phyloP scores from a whole-genome alignment of 306 rosid species.

The Fragaria iinumae region DNA sequence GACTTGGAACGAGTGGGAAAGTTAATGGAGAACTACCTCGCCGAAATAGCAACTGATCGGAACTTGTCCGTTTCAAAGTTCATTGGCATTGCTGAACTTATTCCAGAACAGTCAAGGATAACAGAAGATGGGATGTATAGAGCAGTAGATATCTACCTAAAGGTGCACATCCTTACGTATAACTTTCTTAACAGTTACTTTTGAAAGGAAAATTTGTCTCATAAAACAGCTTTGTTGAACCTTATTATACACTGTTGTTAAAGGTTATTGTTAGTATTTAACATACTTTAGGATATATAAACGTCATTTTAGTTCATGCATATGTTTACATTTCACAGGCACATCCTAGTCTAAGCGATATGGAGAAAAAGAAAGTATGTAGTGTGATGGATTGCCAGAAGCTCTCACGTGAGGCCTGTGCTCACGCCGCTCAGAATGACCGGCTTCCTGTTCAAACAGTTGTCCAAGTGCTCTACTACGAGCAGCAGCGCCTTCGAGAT shows the following conservation, averaged over 20 bases:
- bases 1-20: slow-evolving; percentile 67
- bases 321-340: slow-evolving; percentile 43
- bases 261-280: neutral
- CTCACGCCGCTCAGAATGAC: slow-evolving; percentile 96
- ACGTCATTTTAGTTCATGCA: too few species aligned
- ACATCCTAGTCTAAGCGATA: slow-evolving; percentile 81
- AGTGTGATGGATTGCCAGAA: slow-evolving; percentile 94
- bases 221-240: neutral
- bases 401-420: slow-evolving; percentile 85
- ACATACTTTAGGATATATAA: neutral
- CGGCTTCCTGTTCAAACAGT: slow-evolving; percentile 93
- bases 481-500: slow-evolving; percentile 83
- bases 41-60: slow-evolving; percentile 78
- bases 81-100: slow-evolving; percentile 63
- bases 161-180: slow-evolving; percentile 50
- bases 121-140: slow-evolving; percentile 92
- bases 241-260: neutral
- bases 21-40: slow-evolving; percentile 79
- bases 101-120: slow-evolving; percentile 81
- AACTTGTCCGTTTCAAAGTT: slow-evolving; percentile 68
- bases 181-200: neutral
- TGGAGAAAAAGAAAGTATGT: slow-evolving; percentile 94
- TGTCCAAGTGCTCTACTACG: slow-evolving; percentile 91
- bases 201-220: neutral
- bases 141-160: slow-evolving; percentile 84